These are phyloP conservation scores for Ogataea allantospora DNA, from an alignment of 805 yeast genomes.

Conservation along the genomic window DNA sequence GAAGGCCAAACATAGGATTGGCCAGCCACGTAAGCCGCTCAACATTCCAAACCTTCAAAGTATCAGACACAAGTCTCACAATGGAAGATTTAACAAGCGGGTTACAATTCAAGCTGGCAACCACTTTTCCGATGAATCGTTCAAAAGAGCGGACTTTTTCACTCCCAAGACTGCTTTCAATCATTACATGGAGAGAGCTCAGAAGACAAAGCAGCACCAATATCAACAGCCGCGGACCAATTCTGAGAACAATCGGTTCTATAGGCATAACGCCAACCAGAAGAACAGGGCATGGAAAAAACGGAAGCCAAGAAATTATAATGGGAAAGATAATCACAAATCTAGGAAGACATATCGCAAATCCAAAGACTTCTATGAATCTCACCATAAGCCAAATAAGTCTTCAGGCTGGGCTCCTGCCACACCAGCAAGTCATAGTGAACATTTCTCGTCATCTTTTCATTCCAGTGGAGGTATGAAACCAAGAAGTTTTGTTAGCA, in stretches of 20 bases:
- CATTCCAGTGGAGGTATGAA: slow-evolving; percentile 14
- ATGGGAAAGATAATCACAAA: slow-evolving; percentile 26
- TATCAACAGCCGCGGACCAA: slow-evolving; percentile 21
- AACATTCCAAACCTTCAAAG: slow-evolving; percentile 27
- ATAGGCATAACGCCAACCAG: slow-evolving; percentile 23
- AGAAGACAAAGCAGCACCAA: slow-evolving; percentile 35
- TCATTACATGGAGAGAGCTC: slow-evolving; percentile 68
- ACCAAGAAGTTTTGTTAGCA: slow-evolving; percentile 25
- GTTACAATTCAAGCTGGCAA: slow-evolving; percentile 5
- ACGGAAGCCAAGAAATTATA: slow-evolving; percentile 26
- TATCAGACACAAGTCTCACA: slow-evolving; percentile 21
- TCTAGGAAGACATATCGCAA: slow-evolving; percentile 14
- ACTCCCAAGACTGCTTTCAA: slow-evolving; percentile 75
- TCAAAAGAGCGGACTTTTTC: slow-evolving; percentile 67
- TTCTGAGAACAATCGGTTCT: slow-evolving; percentile 13
- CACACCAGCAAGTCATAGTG: slow-evolving; percentile 7
- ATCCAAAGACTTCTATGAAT: slow-evolving; percentile 10
- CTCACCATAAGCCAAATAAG: slow-evolving; percentile 18
- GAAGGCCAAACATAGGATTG: slow-evolving; percentile 15
- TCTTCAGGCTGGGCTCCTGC: slow-evolving; percentile 23
- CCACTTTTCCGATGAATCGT: slow-evolving; percentile 17
- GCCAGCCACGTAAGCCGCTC: slow-evolving; percentile 30
- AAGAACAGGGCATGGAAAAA: slow-evolving; percentile 31
- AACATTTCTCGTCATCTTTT: slow-evolving; percentile 2
- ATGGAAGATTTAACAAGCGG: slow-evolving; percentile 21